phyloP scores from a whole-genome alignment of 2,329 filamentous ascomycete species.

The Talaromyces sp. region DNA sequence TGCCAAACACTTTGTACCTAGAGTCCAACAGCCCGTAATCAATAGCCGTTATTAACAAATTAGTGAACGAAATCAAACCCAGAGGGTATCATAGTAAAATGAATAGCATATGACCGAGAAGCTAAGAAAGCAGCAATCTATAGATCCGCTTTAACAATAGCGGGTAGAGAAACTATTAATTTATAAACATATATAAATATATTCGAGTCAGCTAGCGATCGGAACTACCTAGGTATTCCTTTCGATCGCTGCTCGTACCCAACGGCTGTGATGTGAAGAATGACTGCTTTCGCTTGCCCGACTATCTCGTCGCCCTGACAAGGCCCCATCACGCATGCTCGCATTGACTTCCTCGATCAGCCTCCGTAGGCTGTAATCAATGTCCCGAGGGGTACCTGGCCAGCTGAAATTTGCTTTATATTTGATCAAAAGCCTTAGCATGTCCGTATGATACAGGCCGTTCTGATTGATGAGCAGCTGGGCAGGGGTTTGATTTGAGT shows the following conservation, averaged over 20 bases:
- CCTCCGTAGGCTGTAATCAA: neutral
- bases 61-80: too few relatives aligned
- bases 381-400: neutral
- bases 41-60: neutral
- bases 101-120: too few relatives aligned
- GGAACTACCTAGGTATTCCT: neutral
- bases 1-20: neutral
- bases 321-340: neutral
- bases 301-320: neutral
- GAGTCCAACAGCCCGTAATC: neutral
- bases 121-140: neutral
- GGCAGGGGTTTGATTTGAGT: conserved; percentile 3
- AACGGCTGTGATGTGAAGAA: neutral
- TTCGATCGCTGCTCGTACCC: neutral
- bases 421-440: conserved; percentile 7
- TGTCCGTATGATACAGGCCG: neutral
- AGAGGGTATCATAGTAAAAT: too few relatives aligned
- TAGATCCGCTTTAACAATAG: neutral
- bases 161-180: neutral
- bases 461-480: conserved; percentile 1
- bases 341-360: neutral
- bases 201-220: neutral
- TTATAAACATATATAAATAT: neutral
- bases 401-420: conserved; percentile 9
- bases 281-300: conserved; percentile 2